Evolutionary conservation across 1,284 basidiomycete genomes (phyloP).

Genomic region (Inonotus obliquus): DNA sequence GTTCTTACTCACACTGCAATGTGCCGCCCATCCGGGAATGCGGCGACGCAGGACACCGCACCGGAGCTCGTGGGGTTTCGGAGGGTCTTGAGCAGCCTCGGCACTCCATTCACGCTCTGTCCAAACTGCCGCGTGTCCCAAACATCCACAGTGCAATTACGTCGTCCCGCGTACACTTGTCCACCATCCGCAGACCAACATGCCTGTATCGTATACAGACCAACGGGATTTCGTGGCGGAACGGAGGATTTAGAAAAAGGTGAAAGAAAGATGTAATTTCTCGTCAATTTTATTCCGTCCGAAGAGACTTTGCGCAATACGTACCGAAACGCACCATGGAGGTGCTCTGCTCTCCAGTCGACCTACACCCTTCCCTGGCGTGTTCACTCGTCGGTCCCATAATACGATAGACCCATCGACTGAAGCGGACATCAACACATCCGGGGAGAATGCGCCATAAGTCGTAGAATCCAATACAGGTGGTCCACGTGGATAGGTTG

Average conservation of each 20-base stretch:
- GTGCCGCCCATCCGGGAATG: conserved; percentile 88
- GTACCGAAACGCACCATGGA: conserved; percentile 91
- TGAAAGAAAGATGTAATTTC: neutral
- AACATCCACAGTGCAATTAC: conserved; percentile 89
- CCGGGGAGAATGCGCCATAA: conserved; percentile 70
- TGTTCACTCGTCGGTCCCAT: conserved; percentile 80
- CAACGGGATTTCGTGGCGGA: neutral
- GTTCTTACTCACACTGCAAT: conserved; percentile 70
- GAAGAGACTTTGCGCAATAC: neutral
- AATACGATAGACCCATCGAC: conserved; percentile 92
- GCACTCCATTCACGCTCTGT: conserved; percentile 49
- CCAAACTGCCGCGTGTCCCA: conserved; percentile 86
- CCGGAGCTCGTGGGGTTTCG: conserved; percentile 88
- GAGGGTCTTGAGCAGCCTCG: conserved; percentile 74
- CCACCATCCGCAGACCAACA: conserved; percentile 89
- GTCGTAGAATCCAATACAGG: conserved; percentile 58
- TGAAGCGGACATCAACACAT: conserved; percentile 84
- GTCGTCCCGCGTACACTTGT: conserved; percentile 87
- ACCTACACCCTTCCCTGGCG: conserved; percentile 68
- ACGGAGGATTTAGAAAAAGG: neutral
- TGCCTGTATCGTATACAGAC: conserved; percentile 63
- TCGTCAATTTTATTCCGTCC: neutral
- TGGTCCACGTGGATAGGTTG: conserved; percentile 62
- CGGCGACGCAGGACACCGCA: conserved; percentile 84
- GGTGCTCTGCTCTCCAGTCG: conserved; percentile 85